Evolutionary conservation across 1,139 yeast genomes (phyloP), one percentile per base, ranked within the genome.

Genomic region (Yamadazyma aaseri): DNA sequence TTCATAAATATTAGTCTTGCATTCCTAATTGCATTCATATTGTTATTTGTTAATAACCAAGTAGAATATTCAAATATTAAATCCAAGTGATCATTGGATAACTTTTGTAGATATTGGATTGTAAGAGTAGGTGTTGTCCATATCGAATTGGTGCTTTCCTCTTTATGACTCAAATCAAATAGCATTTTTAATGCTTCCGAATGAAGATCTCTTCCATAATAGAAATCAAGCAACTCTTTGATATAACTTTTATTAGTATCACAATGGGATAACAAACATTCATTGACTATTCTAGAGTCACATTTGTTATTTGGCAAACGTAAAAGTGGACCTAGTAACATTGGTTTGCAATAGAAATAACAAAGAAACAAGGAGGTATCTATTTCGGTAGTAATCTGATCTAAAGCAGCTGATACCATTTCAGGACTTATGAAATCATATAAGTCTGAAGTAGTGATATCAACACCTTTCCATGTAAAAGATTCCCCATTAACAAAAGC

Each of bases 351-450:
- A 17, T 78, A 57, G 44, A 79, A 67, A 52, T 92, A 92, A 41
- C 95, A 79, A 34, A 78, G 67, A 49, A 92, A 86, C 20, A 92
- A 65, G 0, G 89, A 72, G 0, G 96, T 86, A 50, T 92, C 98
- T 4, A 92, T 76, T 2, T 80, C 58, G 6, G 31, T 16, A 0
- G 50, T 39, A 13, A 46, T 41, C 26, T 39, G 46, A 6, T 42
- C 35, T 16, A 46, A 34, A 11, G 41, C 30, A 7, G 23, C 24
- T 3, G 34, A 14, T 11, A 36, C 29, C 15, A 40, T 30, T 26
- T 46, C 50, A 6, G 49, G 45, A 11, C 40, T 42, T 1, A 46
- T 39, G 24, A 40, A 38, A 28, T 42, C 38, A 34, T 68, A 65
- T 27, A 75, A 59, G 31, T 76, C 71, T 13, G 50, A 51, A 0